phyloP scores from a whole-genome alignment of 169 alveolate genomes.

The Sarcocystis neurona region DNA sequence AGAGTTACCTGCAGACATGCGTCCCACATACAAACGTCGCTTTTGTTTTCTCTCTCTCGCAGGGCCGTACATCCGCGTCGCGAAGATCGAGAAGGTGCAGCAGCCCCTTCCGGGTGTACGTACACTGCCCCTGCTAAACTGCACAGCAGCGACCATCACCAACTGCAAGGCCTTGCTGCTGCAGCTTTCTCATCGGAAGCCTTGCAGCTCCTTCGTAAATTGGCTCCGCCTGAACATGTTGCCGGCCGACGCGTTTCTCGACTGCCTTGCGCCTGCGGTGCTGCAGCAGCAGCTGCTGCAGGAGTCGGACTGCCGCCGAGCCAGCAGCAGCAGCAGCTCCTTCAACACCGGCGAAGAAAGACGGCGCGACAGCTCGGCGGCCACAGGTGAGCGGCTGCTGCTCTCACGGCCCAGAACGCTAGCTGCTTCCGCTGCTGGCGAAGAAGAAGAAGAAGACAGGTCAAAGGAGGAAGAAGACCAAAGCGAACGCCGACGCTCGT shows the following conservation, averaged over 20 bases:
- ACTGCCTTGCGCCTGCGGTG: slow-evolving; percentile 27
- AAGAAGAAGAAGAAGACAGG: background rate
- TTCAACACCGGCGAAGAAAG: background rate
- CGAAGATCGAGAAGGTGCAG: slow-evolving; percentile 31
- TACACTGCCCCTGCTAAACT: slow-evolving; percentile 6
- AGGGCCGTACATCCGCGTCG: slow-evolving; percentile 35
- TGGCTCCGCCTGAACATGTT: slow-evolving; percentile 46
- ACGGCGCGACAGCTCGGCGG: background rate
- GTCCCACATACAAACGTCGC: background rate
- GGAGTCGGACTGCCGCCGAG: background rate
- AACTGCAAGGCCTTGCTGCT: slow-evolving; percentile 44
- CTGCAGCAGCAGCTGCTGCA: background rate
- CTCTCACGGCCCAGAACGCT: background rate
- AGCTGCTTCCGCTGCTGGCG: background rate
- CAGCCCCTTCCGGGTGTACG: slow-evolving; percentile 54
- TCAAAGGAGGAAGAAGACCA: background rate
- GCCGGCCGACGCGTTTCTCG: slow-evolving; percentile 52
- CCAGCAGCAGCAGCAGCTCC: background rate
- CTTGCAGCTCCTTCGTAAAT: slow-evolving; percentile 30
- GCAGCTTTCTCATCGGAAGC: slow-evolving; percentile 23
- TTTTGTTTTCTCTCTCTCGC: background rate
- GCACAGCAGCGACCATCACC: slow-evolving; percentile 11
- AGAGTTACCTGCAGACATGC: too few relatives aligned
- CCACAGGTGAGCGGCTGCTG: too few relatives aligned
- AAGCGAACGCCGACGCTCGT: too few relatives aligned